A percentile compares a stretch with the other conserved stretches of the same genome.
These are phyloP conservation scores for Trametes villosa DNA, from an alignment of 768 basidiomycete genomes.

Conservation along the genomic window DNA sequence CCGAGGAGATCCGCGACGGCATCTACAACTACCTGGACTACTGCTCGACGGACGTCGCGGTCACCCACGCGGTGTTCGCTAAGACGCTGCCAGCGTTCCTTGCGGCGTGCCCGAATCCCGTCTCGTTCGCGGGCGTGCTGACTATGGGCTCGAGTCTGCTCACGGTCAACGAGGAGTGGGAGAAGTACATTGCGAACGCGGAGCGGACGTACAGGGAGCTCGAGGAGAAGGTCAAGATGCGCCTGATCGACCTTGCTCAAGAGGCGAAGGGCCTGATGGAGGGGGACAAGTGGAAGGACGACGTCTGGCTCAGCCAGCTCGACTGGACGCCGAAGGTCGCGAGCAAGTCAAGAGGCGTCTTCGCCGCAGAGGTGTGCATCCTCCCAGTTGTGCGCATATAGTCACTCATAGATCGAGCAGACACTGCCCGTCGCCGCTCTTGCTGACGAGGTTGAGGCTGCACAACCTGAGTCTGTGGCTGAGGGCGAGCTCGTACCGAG, in stretches of 20 bases:
- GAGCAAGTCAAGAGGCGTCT: slow-evolving; percentile 67
- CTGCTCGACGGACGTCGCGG: slow-evolving; percentile 82
- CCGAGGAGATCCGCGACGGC: slow-evolving; percentile 64
- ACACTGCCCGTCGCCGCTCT: background rate
- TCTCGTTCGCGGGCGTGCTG: slow-evolving; percentile 88
- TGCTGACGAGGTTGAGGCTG: background rate
- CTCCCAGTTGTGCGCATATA: background rate
- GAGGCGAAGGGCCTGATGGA: slow-evolving; percentile 55
- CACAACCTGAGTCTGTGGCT: background rate
- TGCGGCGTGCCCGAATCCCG: slow-evolving; percentile 85
- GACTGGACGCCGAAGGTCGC: slow-evolving; percentile 94
- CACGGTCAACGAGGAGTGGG: slow-evolving; percentile 90
- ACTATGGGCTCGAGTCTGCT: slow-evolving; percentile 93
- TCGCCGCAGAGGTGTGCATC: slow-evolving; percentile 37
- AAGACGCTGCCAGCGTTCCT: slow-evolving; percentile 83
- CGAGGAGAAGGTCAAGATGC: slow-evolving; percentile 60
- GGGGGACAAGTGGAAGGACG: slow-evolving; percentile 61
- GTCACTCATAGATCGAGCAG: background rate
- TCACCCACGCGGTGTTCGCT: slow-evolving; percentile 82
- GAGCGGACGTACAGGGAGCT: slow-evolving; percentile 77
- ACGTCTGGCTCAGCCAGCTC: slow-evolving; percentile 87
- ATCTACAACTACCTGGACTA: slow-evolving; percentile 80
- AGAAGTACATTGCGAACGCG: slow-evolving; percentile 76
- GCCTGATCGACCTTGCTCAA: slow-evolving; percentile 71
- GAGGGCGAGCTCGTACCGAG: slow-evolving; percentile 38